Evolutionary conservation across 1,284 basidiomycete species (phyloP).

Genomic region (Pholiota adiposa): DNA sequence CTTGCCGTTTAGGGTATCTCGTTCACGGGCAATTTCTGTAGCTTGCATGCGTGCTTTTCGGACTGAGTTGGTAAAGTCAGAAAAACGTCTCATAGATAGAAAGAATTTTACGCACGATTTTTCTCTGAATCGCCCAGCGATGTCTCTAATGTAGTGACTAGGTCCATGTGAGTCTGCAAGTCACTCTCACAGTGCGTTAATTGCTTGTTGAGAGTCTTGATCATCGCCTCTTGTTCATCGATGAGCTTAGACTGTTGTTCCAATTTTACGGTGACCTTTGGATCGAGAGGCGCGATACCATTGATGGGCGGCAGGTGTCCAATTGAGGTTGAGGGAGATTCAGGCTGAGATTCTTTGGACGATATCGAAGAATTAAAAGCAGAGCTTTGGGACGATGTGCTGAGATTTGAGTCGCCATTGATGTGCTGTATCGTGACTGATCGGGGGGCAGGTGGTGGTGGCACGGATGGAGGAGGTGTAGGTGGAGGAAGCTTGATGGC

Average conservation of each 20-base stretch:
- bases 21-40: slow-evolving; percentile 83
- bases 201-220: slow-evolving; percentile 92
- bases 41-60: slow-evolving; percentile 91
- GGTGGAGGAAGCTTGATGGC: slow-evolving; percentile 83
- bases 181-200: slow-evolving; percentile 89
- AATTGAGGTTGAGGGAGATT: slow-evolving; percentile 72
- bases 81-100: slow-evolving; percentile 6
- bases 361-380: slow-evolving; percentile 54
- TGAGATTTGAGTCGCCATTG: slow-evolving; percentile 52
- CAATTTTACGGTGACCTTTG: slow-evolving; percentile 60
- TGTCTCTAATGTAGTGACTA: slow-evolving; percentile 81
- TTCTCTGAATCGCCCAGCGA: slow-evolving; percentile 89
- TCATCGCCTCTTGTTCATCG: slow-evolving; percentile 87
- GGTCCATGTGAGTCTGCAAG: slow-evolving; percentile 89
- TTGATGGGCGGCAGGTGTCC: slow-evolving; percentile 40
- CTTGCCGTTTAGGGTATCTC: slow-evolving; percentile 72
- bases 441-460: slow-evolving; percentile 82
- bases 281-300: slow-evolving; percentile 45
- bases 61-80: slow-evolving; percentile 50
- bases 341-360: slow-evolving; percentile 66
- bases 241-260: slow-evolving; percentile 78
- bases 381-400: slow-evolving; percentile 59
- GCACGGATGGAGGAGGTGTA: slow-evolving; percentile 86
- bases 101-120: slow-evolving; percentile 65
- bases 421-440: slow-evolving; percentile 37